Conservation (phyloP, 306 rosid genomes). For the Prunus salicina region DNA sequence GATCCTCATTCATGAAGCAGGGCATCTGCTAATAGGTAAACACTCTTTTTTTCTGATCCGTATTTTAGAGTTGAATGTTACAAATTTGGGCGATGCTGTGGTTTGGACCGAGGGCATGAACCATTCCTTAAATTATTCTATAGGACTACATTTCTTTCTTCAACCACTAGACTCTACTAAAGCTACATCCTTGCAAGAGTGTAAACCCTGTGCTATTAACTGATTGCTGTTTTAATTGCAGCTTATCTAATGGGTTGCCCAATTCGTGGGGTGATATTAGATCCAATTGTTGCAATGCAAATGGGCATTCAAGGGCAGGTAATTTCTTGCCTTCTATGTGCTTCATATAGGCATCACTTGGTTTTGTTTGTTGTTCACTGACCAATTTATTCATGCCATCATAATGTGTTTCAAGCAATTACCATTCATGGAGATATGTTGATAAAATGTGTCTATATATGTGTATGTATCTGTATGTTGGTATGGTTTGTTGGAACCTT, state of each 20-base stretch:
- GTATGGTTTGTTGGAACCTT: too few relatives aligned
- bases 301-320: conserved; percentile 99
- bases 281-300: conserved; percentile 93
- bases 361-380: conserved; percentile 1
- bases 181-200: conserved; percentile 11
- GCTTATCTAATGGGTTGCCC: conserved; percentile 97
- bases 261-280: conserved; percentile 88
- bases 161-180: conserved; percentile 5
- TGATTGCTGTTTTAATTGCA: conserved; percentile 29
- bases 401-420: not conserved
- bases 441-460: not conserved
- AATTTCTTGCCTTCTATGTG: conserved; percentile 23
- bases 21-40: conserved; percentile 76
- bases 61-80: not conserved
- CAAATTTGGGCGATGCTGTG: not conserved
- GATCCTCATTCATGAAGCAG: conserved; percentile 92
- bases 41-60: conserved; percentile 4
- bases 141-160: conserved; percentile 14
- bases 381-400: not conserved
- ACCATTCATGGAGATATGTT: not conserved
- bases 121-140: not conserved
- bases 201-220: not conserved
- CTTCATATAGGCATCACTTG: conserved; percentile 9
- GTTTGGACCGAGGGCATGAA: not conserved
- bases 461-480: not conserved